phyloP scores from a whole-genome alignment of 1,284 basidiomycete species.

The Stygiomarasmius scandens region DNA sequence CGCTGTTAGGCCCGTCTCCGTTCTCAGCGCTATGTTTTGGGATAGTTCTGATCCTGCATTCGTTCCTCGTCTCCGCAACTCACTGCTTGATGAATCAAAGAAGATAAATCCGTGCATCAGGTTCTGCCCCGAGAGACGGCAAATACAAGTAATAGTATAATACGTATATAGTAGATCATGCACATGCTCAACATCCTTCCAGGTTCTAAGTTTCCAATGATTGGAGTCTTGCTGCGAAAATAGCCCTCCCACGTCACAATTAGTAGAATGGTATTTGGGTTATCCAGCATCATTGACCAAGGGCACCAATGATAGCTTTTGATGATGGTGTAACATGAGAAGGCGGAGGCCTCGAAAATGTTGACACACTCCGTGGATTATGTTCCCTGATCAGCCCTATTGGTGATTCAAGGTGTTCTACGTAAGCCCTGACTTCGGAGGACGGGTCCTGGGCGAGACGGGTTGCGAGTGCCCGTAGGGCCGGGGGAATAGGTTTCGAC shows the following conservation, averaged over 20 bases:
- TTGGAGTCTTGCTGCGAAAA: too few species aligned
- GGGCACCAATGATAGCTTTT: neutral
- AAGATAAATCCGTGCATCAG: too few species aligned
- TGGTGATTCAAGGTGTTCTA: constrained; percentile 18
- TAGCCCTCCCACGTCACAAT: too few species aligned
- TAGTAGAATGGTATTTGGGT: neutral
- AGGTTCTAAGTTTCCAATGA: too few species aligned
- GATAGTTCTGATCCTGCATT: too few species aligned
- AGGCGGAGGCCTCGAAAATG: constrained; percentile 17
- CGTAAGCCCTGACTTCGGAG: constrained; percentile 50
- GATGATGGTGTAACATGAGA: constrained; percentile 8
- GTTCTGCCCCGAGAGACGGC: too few species aligned
- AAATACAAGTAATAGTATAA: too few species aligned
- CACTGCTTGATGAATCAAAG: neutral
- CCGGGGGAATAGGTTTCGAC: constrained; percentile 21
- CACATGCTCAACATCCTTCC: too few species aligned
- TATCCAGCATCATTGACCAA: neutral
- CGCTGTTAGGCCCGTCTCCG: neutral
- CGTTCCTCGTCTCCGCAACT: neutral
- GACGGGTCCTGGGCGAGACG: constrained; percentile 51
- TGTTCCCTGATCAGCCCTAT: neutral
- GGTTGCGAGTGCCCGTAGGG: constrained; percentile 39
- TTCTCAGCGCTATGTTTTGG: neutral
- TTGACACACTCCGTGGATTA: constrained; percentile 1
- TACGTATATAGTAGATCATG: too few species aligned